Evolutionary conservation across 805 yeast species (phyloP).

Genomic region (Candida nemodendra): DNA sequence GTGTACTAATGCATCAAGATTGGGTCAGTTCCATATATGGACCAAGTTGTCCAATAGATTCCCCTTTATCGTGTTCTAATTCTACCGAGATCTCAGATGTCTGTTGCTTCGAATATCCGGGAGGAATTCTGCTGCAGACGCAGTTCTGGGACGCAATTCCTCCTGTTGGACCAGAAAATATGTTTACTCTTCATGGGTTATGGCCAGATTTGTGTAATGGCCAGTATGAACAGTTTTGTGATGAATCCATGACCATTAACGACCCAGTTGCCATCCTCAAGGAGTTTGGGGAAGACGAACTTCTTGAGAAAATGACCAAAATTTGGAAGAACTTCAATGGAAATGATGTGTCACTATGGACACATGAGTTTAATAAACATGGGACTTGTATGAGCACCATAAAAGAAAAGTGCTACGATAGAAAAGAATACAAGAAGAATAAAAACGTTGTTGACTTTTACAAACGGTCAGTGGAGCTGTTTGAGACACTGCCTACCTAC

Average conservation of each 20-base stretch:
- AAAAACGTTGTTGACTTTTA: slow-evolving; percentile 69
- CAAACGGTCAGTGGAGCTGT: slow-evolving; percentile 56
- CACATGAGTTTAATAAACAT: slow-evolving; percentile 91
- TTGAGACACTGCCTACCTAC: slow-evolving; percentile 61
- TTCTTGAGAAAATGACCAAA: slow-evolving; percentile 54
- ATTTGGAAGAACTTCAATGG: slow-evolving; percentile 78
- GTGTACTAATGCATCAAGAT: no score
- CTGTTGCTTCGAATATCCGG: slow-evolving; percentile 86
- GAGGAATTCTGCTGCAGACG: slow-evolving; percentile 79
- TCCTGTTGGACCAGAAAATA: slow-evolving; percentile 64
- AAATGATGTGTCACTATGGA: slow-evolving; percentile 71
- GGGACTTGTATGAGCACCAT: slow-evolving; percentile 89
- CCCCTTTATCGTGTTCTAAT: slow-evolving; percentile 63
- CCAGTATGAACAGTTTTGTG: slow-evolving; percentile 76
- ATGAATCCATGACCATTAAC: slow-evolving; percentile 51
- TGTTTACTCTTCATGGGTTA: slow-evolving; percentile 80
- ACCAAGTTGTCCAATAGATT: slow-evolving; percentile 49
- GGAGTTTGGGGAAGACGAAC: slow-evolving; percentile 45
- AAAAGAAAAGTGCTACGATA: slow-evolving; percentile 65
- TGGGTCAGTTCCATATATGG: not conserved
- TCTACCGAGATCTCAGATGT: slow-evolving; percentile 51
- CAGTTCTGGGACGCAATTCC: slow-evolving; percentile 93
- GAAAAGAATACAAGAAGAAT: slow-evolving; percentile 24
- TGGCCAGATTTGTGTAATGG: slow-evolving; percentile 93
- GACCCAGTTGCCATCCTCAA: slow-evolving; percentile 47